Base-by-base conservation (phyloP, 306 rosid genomes). In the Cajanus cajan region DNA sequence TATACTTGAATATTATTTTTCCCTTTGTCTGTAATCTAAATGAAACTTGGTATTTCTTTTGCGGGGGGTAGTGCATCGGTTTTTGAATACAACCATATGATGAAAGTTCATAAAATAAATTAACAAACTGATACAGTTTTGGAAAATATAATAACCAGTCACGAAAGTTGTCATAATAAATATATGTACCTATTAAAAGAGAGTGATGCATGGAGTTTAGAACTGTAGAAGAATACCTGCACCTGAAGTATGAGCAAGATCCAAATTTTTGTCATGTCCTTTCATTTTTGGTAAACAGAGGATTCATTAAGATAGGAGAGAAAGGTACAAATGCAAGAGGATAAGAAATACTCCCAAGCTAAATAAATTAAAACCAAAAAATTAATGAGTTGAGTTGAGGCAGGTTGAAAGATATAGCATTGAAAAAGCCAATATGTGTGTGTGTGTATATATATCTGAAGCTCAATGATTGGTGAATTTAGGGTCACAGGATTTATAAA, bases 81-180 rank as follows among this genome's bases (percentile, higher is more conserved):
- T 5, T 75, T 37, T 51, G 16, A 36, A 48, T 54, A 43, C 14
- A 51, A 36, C 41, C 39, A 9, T 36, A 6, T 70, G 67, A 18
- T 62, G 79, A 70, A 68, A 39, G 24, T 69, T 80, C 66, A 45
- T 67, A 65, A 63, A 31, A 33, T 55, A 71, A 57, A 66, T 47
- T 54, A 44, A 28, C 55, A 66, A 65, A 55, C 52, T 25, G 51
- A 66, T 57, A 40, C 24, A 45, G 41, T 77, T 85, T 24, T 72
- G 21, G 6, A 8, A 47, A 76, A 64, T 70, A 1, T 50, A 41
- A 58, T 57, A 52, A 48, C 36, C 50, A 36, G 47, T 66, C 43
- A 51, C 44, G 61, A 21, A 85, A 77, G 45, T 45, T 47, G 28
- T 40, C 50, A 61, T 52, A 58, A 47, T 25, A 40, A 22, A 50